phyloP scores from a whole-genome alignment of 306 rosid species.

The Vigna reflexopilosa region DNA sequence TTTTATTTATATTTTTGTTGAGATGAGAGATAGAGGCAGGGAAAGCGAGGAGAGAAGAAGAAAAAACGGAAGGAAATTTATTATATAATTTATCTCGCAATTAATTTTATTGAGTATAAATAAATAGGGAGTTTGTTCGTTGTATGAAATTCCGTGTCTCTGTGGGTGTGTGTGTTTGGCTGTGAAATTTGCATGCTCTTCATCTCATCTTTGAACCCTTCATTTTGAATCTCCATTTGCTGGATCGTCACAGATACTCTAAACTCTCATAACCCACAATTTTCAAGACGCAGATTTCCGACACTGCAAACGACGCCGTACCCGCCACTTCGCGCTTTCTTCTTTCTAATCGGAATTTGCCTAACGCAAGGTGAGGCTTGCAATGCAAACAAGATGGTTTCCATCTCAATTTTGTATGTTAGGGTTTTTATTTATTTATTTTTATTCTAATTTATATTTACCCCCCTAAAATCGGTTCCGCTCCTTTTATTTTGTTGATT shows the following conservation, averaged over 20 bases:
- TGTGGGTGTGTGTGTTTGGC: neutral
- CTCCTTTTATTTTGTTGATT: neutral
- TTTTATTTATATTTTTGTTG: slow-evolving; percentile 6
- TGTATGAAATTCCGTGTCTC: slow-evolving; percentile 49
- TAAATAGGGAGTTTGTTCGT: slow-evolving; percentile 37
- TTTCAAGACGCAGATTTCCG: slow-evolving; percentile 30
- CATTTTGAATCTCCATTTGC: slow-evolving; percentile 45
- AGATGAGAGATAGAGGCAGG: slow-evolving; percentile 50
- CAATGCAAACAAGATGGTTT: slow-evolving; percentile 52
- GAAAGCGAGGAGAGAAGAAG: slow-evolving; percentile 31
- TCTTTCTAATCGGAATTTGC: slow-evolving; percentile 28
- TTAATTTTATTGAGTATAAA: slow-evolving; percentile 29
- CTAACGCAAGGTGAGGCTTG: slow-evolving; percentile 48
- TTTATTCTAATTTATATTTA: slow-evolving; percentile 26
- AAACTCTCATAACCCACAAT: slow-evolving; percentile 26
- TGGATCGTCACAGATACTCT: slow-evolving; percentile 39
- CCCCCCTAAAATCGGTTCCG: slow-evolving; percentile 1
- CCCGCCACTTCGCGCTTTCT: slow-evolving; percentile 36
- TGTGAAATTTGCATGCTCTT: slow-evolving; percentile 42
- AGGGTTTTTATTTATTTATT: slow-evolving; percentile 51
- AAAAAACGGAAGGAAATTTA: slow-evolving; percentile 6
- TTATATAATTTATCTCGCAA: slow-evolving; percentile 4
- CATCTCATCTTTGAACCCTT: slow-evolving; percentile 32
- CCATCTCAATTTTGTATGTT: slow-evolving; percentile 47
- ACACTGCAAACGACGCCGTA: slow-evolving; percentile 12